Evolutionary conservation across 2,329 filamentous ascomycete species (phyloP), one percentile per base, ranked within the genome.

Genomic region (Sarocladium kiliense): DNA sequence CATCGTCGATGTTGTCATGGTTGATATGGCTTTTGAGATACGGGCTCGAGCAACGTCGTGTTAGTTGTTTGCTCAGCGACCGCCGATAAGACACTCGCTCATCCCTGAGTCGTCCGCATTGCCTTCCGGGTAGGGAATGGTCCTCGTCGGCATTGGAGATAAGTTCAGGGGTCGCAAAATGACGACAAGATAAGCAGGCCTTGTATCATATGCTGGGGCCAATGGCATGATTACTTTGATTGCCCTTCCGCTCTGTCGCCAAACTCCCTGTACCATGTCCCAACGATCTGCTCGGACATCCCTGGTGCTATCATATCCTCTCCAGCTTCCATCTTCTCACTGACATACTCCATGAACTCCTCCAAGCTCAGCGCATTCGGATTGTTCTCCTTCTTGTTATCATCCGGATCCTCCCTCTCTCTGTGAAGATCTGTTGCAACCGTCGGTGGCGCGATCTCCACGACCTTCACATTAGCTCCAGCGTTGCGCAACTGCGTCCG

Each of bases 311-410:
- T 77, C 2, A 72, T 75, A 53, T 79, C 77, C 7, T 75, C 69
- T 0, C 76, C 79, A 1, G 63, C 65, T 62, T 77, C 74, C 66
- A 77, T 70, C 58, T 74, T 75, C 45, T 62, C 61, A 1, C 66
- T 59, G 1, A 81, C 66, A 53, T 77, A 74, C 4, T 72, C 65
- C 67, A 81, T 77, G 58, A 83, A 84, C 64, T 84, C 80, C 0
- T 79, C 75, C 3, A 82, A 64, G 1, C 65, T 72, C 63, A 85
- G 59, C 0, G 63, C 56, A 10, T 54, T 56, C 1, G 58, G 59
- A 36, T 78, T 80, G n/a, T 79, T 76, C 5, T 75, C 66, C 67
- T 82, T 84, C 66, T 82, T 84, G 55, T 83, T 83, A 58, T 83
- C 77, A 58, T 82, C 74, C 1, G 80, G 79, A 60, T 84, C 72